Evolutionary conservation across 768 basidiomycete genomes (phyloP), one percentile per base, ranked within the genome.

Genomic region (Rubroboletus pulcherrimus): DNA sequence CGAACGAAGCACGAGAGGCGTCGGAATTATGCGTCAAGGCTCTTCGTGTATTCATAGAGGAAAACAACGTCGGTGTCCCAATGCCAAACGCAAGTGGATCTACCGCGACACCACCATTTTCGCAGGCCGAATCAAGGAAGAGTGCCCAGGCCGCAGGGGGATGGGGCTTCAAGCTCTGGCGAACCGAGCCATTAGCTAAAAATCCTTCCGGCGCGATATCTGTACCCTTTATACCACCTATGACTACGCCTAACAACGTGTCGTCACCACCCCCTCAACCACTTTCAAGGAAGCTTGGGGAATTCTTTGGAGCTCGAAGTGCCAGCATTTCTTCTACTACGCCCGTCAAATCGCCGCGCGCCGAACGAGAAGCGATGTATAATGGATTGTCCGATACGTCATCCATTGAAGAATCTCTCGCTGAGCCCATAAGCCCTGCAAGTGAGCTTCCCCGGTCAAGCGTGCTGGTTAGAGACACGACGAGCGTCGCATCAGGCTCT

Each of bases 11-110:
- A 3, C 78, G 85, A 46, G 86, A 92, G 65, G 95, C 95, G 4
- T 91, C 89, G 35, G 93, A 98, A 61, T 81, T 81, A 1, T 94
- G 92, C 67, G 84, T 90, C 60, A 84, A 82, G 52, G 91, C 89
- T 0, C 75, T 98, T 41, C 80, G 93, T 37, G 87, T 85, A 54
- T 98, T 89, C 66, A 91, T 92, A 60, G 82, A 81, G 21, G 84
- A 90, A 60, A 84, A 86, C 67, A 83, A 84, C 54, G 77, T 89
- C 47, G 87, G 87, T 9, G 63, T 62, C 3, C 43, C 68, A 30
- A 55, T 60, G 14, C 35, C 66, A 17, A 58, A 53, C 40, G 40
- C 38, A 12, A 17, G 57, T 49, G 63, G 59, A 49, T 59, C 66
- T 40, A 38, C 63, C 41, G 19, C 55, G 49, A 51, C 51, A 58